These are phyloP conservation scores for Phytophthora brassicae DNA, from an alignment of 352 stramenopile genomes.

Conservation along the genomic window DNA sequence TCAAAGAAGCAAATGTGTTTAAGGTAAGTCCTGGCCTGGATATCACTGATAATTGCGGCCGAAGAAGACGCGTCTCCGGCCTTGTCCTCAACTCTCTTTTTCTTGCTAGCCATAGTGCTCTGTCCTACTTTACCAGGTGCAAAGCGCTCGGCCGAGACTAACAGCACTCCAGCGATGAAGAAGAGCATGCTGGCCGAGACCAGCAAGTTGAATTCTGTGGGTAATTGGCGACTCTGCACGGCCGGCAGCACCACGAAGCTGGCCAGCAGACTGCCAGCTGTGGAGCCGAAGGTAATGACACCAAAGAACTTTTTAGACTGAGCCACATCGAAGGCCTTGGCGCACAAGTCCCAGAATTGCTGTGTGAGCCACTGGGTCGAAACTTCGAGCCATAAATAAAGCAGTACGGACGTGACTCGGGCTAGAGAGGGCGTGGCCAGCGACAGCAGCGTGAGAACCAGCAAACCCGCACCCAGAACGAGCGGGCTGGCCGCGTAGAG, in stretches of 20 bases:
- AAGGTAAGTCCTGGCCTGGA: constrained; percentile 73
- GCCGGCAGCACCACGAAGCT: constrained; percentile 71
- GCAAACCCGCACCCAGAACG: constrained; percentile 40
- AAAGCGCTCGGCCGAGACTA: constrained; percentile 54
- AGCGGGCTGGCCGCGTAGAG: constrained; percentile 57
- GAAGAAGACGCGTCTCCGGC: constrained; percentile 21
- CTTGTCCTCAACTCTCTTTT: constrained; percentile 3
- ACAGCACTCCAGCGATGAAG: constrained; percentile 56
- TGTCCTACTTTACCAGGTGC: constrained; percentile 16
- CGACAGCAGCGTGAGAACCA: constrained; percentile 53
- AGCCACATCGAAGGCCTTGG: constrained; percentile 76
- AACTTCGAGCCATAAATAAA: constrained; percentile 87
- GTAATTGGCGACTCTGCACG: constrained; percentile 48
- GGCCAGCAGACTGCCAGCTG: constrained; percentile 71
- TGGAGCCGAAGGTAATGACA: constrained; percentile 85
- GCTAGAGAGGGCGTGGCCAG: constrained; percentile 46
- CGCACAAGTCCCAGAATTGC: constrained; percentile 88
- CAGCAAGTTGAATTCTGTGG: constrained; percentile 78
- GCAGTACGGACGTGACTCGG: constrained; percentile 47
- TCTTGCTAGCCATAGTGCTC: constrained; percentile 3
- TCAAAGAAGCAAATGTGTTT: constrained; percentile 90
- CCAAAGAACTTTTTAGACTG: constrained; percentile 88
- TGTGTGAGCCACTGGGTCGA: constrained; percentile 72
- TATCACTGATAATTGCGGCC: constrained; percentile 53
- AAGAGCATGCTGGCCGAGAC: constrained; percentile 55